These are phyloP conservation scores for Yarrowia keelungensis DNA, from an alignment of 805 yeast genomes.

Conservation along the genomic window DNA sequence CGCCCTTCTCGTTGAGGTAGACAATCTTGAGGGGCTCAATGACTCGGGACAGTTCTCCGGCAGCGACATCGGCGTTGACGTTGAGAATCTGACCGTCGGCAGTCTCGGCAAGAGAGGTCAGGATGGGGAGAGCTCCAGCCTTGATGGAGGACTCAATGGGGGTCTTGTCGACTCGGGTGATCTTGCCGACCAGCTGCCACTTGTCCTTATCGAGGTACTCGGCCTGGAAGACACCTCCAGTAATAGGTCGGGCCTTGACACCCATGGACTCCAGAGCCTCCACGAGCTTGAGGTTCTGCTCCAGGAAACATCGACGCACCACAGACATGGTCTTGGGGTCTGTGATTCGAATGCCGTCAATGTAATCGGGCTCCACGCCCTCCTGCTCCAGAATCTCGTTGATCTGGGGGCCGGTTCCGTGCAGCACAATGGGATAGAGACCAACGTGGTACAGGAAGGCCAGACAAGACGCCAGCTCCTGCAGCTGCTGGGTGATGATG, in stretches of 20 bases:
- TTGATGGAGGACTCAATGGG: constrained; percentile 92
- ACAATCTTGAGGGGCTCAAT: constrained; percentile 97
- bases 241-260: constrained; percentile 97
- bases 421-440: constrained; percentile 92
- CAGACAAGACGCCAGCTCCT: constrained; percentile 91
- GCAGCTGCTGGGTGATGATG: constrained; percentile 91
- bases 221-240: constrained; percentile 96
- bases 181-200: constrained; percentile 91
- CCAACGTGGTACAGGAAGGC: constrained; percentile 98
- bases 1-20: constrained; percentile 96
- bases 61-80: constrained; percentile 98
- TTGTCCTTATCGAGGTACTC: constrained; percentile 88
- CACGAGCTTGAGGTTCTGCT: constrained; percentile 92
- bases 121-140: constrained; percentile 95
- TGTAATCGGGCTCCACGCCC: constrained; percentile 94
- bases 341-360: constrained; percentile 96
- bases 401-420: constrained; percentile 99
- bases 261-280: constrained; percentile 96
- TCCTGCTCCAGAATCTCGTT: constrained; percentile 90
- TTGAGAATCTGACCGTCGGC: constrained; percentile 95
- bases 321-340: constrained; percentile 94
- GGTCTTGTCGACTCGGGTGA: constrained; percentile 82
- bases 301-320: constrained; percentile 92
- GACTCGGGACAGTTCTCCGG: constrained; percentile 95
- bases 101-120: constrained; percentile 96